Evolutionary conservation across 306 rosid genomes (phyloP), one percentile per base, ranked within the genome.

Genomic region (Lathyrus tuberosus): DNA sequence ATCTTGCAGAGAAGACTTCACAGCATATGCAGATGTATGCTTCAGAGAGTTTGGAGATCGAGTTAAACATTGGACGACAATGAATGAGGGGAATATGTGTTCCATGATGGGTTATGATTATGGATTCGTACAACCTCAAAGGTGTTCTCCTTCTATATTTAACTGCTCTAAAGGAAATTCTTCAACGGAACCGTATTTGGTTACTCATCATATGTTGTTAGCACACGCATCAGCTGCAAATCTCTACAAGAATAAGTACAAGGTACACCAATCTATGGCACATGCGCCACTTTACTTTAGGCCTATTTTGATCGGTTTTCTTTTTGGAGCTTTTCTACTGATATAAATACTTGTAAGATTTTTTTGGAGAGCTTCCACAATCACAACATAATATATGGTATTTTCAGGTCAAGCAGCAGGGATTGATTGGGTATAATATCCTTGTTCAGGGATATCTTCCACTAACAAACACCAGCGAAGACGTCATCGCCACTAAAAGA

Each of bases 31-130:
- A 1, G 73, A 84, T 18, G 53, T 84, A 43, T 84, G 87, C 70
- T 87, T 87, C 33, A 78, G 72, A 42, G 80, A 82, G 33, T 87
- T 84, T 63, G 86, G 92, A 1, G 81, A 78, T 40, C 80, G 87
- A 69, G 84, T 87, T 6, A 75, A 74, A 43, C 62, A 87, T 48
- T 87, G 87, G 92, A 80, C 76, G 2, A 84, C 89, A 0, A 10
- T 84, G 33, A 82, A 84, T 10, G 92, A 87, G 56, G 73, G 75
- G 31, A 82, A 84, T 28, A 49, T 67, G 8, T 67, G 24, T n/a
- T 64, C 52, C 6, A 0, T 44, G 0, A 20, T 37, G 0, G 84
- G 87, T 11, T 84, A 87, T n/a, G 84, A 53, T 31, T 0, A 0
- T 0, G 92, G 89, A 44, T 0, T 0, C 0, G 11, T 47, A 22